Evolutionary conservation across 768 basidiomycete genomes (phyloP).

Genomic region (Galerina marginata): DNA sequence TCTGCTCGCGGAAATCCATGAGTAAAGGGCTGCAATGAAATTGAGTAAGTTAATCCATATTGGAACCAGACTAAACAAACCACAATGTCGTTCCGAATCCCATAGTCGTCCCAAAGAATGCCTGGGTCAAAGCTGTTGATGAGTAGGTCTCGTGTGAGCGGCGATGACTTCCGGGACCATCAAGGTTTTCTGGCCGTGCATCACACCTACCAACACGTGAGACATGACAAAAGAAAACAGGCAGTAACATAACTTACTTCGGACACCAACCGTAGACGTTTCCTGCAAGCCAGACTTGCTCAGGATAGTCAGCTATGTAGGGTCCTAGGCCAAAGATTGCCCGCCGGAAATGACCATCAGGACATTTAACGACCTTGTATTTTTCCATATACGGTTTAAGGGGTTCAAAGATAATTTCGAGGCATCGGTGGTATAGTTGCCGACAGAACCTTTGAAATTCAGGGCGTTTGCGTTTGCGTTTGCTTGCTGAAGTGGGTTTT

Average conservation of each 20-base stretch:
- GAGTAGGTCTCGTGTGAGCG: slow-evolving; percentile 31
- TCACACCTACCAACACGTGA: slow-evolving; percentile 27
- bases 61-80: too few species aligned
- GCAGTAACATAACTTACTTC: too few species aligned
- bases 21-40: slow-evolving; percentile 34
- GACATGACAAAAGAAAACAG: not conserved
- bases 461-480: slow-evolving; percentile 12
- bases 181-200: slow-evolving; percentile 22
- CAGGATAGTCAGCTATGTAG: slow-evolving; percentile 44
- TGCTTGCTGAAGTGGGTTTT: slow-evolving; percentile 24
- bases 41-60: not conserved
- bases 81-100: slow-evolving; percentile 26
- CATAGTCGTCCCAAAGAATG: slow-evolving; percentile 38
- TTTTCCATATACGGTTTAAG: slow-evolving; percentile 23
- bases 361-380: slow-evolving; percentile 29
- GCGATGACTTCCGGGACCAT: slow-evolving; percentile 15
- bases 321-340: slow-evolving; percentile 35
- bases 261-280: slow-evolving; percentile 34
- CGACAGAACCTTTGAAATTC: slow-evolving; percentile 26
- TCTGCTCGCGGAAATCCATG: slow-evolving; percentile 36
- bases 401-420: slow-evolving; percentile 22
- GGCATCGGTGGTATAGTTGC: slow-evolving; percentile 33
- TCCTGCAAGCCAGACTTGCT: slow-evolving; percentile 35
- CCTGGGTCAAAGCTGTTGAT: slow-evolving; percentile 28
- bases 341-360: slow-evolving; percentile 36